Evolutionary conservation across 805 yeast species (phyloP).

Genomic region (Ogataea allantospora): DNA sequence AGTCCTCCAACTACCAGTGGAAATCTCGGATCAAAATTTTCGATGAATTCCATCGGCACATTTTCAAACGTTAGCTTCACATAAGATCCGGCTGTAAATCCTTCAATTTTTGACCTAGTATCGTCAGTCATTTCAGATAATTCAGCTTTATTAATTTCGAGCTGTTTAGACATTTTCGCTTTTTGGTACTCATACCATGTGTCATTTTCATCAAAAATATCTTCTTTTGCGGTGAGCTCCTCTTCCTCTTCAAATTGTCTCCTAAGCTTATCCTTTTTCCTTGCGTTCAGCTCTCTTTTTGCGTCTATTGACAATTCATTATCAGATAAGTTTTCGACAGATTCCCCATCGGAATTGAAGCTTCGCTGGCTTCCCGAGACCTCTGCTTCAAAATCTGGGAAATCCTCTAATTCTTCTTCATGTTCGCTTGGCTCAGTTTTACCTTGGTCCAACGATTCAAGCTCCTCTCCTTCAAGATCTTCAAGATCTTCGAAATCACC

Average conservation of each 20-base stretch:
- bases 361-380: slow-evolving; percentile 40
- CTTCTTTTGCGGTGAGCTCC: slow-evolving; percentile 72
- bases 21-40: slow-evolving; percentile 78
- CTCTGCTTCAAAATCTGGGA: slow-evolving; percentile 55
- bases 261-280: slow-evolving; percentile 83
- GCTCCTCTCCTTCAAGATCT: slow-evolving; percentile 27
- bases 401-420: slow-evolving; percentile 41
- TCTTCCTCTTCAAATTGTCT: slow-evolving; percentile 87
- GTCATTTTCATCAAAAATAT: slow-evolving; percentile 68
- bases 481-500: slow-evolving; percentile 41
- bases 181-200: slow-evolving; percentile 98
- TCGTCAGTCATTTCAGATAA: slow-evolving; percentile 68
- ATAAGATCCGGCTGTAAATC: slow-evolving; percentile 89
- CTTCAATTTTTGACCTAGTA: slow-evolving; percentile 82
- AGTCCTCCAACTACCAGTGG: slow-evolving; percentile 92
- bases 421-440: too few species aligned
- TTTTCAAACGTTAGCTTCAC: slow-evolving; percentile 82
- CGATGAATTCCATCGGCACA: slow-evolving; percentile 86
- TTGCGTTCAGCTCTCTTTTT: slow-evolving; percentile 77
- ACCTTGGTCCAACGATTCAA: too few species aligned
- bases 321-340: slow-evolving; percentile 37
- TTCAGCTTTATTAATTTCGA: slow-evolving; percentile 87
- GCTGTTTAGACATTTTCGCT: slow-evolving; percentile 93
- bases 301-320: slow-evolving; percentile 55
- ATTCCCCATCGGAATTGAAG: slow-evolving; percentile 35